Percentiles rank a stretch among this genome's conserved stretches.
These are phyloP conservation scores for Fusarium equiseti DNA, from an alignment of 2,329 filamentous ascomycete species.

Conservation along the genomic window DNA sequence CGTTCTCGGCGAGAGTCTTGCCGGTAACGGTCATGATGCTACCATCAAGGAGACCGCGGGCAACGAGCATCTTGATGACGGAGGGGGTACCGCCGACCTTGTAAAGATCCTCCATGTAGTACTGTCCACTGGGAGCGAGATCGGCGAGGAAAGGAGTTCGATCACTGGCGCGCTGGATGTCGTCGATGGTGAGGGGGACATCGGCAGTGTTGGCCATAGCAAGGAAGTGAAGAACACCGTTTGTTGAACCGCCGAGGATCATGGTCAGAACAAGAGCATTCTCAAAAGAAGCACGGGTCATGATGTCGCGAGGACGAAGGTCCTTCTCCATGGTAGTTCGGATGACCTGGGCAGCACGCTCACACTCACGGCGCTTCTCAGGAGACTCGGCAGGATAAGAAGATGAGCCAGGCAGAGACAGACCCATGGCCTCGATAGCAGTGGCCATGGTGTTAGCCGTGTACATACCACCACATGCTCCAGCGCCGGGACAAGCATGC, in stretches of 20 bases:
- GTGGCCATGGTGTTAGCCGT: conserved; percentile 94
- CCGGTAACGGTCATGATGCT: conserved; percentile 85
- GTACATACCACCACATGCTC: conserved; percentile 87
- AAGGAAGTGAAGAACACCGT: conserved; percentile 88
- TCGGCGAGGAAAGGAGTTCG: conserved; percentile 89
- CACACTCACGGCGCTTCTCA: conserved; percentile 88
- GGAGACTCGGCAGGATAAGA: conserved; percentile 85
- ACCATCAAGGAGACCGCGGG: conserved; percentile 80
- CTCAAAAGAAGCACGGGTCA: conserved; percentile 85
- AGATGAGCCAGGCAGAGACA: conserved; percentile 84
- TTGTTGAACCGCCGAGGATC: conserved; percentile 91
- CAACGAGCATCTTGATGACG: conserved; percentile 87
- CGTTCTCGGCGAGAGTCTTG: conserved; percentile 84
- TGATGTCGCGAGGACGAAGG: conserved; percentile 82
- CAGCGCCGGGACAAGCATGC: conserved; percentile 74
- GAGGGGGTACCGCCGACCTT: conserved; percentile 86
- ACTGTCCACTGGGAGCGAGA: conserved; percentile 84
- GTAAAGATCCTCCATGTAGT: conserved; percentile 90
- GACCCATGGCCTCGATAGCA: conserved; percentile 89
- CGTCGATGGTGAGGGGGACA: conserved; percentile 81
- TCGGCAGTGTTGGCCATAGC: conserved; percentile 91
- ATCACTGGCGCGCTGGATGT: conserved; percentile 83
- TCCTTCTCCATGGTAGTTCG: conserved; percentile 83
- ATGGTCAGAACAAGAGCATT: conserved; percentile 92
- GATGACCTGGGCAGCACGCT: conserved; percentile 83